Percentiles rank a stretch among this genome's conserved stretches.
Conservation (phyloP, 1,139 yeast genomes). For the Torulaspora globosa region DNA sequence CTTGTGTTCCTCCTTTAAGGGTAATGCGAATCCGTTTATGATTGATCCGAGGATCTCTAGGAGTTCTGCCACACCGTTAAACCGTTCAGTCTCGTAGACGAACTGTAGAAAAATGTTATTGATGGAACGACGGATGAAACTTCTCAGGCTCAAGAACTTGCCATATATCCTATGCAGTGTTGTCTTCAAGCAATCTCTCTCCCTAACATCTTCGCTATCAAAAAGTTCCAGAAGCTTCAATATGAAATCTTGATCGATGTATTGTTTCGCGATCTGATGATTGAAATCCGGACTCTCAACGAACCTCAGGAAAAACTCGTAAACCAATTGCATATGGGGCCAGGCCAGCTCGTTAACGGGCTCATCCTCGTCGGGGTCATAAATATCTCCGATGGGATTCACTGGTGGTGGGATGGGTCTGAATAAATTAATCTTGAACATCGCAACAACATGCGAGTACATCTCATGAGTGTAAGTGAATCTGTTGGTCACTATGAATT, state of each 20-base stretch:
- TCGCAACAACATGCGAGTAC: conserved; percentile 80
- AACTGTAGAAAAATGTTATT: conserved; percentile 90
- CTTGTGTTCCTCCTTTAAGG: conserved; percentile 95
- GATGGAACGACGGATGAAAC: conserved; percentile 87
- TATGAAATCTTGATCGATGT: conserved; percentile 87
- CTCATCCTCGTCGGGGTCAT: conserved; percentile 98
- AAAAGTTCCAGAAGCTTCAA: conserved; percentile 76
- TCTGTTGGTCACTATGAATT: conserved; percentile 76
- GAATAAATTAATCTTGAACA: conserved; percentile 85
- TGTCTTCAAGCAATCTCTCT: conserved; percentile 90
- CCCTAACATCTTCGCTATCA: conserved; percentile 95
- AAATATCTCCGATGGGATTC: conserved; percentile 92
- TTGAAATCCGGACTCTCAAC: conserved; percentile 94
- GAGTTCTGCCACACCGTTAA: conserved; percentile 93
- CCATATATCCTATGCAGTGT: conserved; percentile 95
- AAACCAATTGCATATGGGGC: conserved; percentile 98
- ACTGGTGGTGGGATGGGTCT: conserved; percentile 98
- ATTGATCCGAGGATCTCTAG: conserved; percentile 93
- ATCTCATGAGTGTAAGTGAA: conserved; percentile 86
- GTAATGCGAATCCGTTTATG: conserved; percentile 96
- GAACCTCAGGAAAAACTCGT: conserved; percentile 88
- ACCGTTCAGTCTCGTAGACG: conserved; percentile 90
- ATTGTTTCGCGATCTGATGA: conserved; percentile 88
- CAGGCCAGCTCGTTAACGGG: conserved; percentile 95
- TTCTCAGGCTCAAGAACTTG: conserved; percentile 82